A percentile compares a stretch with the other conserved stretches of the same genome.
Conservation (phyloP, 139 green algal genomes). For the Auxenochlorella protothecoides region DNA sequence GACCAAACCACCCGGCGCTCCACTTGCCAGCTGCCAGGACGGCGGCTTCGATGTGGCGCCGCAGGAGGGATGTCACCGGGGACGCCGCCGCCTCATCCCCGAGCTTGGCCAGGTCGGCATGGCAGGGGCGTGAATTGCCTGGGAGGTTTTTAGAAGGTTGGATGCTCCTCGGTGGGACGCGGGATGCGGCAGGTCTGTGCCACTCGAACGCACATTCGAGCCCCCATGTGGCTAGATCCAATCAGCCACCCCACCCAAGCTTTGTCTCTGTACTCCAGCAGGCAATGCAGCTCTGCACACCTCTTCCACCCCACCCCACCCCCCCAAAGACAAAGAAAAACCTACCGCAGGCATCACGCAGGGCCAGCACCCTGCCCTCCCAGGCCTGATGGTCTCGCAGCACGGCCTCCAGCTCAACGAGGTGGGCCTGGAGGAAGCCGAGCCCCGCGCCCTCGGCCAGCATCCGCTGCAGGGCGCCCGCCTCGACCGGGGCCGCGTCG, state of each 20-base stretch:
- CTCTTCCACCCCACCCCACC: too few species aligned
- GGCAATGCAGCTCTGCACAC: too few species aligned
- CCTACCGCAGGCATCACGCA: neutral
- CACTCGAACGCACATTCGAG: too few species aligned
- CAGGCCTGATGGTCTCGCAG: slow-evolving; percentile 13
- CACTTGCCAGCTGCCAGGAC: neutral
- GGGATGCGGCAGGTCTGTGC: too few species aligned
- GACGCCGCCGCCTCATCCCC: slow-evolving; percentile 10
- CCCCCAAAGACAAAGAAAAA: neutral
- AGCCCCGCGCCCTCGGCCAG: slow-evolving; percentile 7
- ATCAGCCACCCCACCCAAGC: too few species aligned
- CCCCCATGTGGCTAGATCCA: too few species aligned
- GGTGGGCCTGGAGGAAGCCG: slow-evolving; percentile 7
- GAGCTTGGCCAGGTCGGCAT: slow-evolving; percentile 19
- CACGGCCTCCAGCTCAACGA: slow-evolving; percentile 8
- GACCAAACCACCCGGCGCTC: too few species aligned
- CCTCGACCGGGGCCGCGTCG: slow-evolving; percentile 4
- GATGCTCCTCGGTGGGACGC: too few species aligned
- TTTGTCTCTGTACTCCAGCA: too few species aligned
- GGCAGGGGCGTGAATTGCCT: neutral
- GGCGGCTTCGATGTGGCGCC: slow-evolving; percentile 10
- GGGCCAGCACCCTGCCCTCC: slow-evolving; percentile 7
- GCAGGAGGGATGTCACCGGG: slow-evolving; percentile 23
- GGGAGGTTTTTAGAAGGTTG: too few species aligned
- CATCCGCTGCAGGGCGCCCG: slow-evolving; percentile 26